These are phyloP conservation scores for Melanopsichium pennsylvanicum DNA, from an alignment of 1,284 basidiomycete genomes.

Conservation along the genomic window DNA sequence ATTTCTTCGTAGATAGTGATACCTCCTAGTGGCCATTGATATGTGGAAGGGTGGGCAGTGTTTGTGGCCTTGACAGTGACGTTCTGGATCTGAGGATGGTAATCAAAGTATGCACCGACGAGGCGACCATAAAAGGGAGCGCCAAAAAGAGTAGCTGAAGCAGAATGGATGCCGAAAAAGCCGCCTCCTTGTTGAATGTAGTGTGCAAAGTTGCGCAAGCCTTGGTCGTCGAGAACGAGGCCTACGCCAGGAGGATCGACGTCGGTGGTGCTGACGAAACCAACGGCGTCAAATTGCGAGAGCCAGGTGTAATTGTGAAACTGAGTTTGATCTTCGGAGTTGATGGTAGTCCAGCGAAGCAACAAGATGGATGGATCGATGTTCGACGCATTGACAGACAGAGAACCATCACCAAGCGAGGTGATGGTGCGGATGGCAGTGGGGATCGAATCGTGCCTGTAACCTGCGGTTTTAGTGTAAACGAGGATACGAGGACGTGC, in stretches of 20 bases:
- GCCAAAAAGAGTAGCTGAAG: conserved; percentile 75
- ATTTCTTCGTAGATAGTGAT: conserved; percentile 61
- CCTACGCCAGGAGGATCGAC: conserved; percentile 62
- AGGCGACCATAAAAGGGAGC: conserved; percentile 72
- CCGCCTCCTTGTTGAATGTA: conserved; percentile 78
- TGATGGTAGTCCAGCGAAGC: conserved; percentile 30
- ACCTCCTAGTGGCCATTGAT: conserved; percentile 22
- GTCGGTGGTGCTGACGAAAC: conserved; percentile 79
- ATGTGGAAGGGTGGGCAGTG: conserved; percentile 38
- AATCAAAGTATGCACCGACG: conserved; percentile 76
- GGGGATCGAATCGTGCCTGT: conserved; percentile 79
- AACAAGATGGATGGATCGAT: conserved; percentile 30
- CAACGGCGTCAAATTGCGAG: conserved; percentile 65
- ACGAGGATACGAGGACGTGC: conserved; percentile 46
- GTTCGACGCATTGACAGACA: conserved; percentile 70
- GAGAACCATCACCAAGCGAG: conserved; percentile 70
- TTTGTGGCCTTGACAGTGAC: conserved; percentile 55
- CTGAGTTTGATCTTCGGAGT: conserved; percentile 36
- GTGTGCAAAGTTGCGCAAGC: conserved; percentile 73
- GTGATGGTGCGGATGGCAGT: conserved; percentile 73
- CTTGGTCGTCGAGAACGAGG: conserved; percentile 73
- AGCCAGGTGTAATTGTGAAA: conserved; percentile 42
- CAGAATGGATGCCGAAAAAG: conserved; percentile 76
- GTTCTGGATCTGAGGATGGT: conserved; percentile 75
- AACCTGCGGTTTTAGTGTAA: conserved; percentile 64